Conservation (phyloP, 257 asterid species). For the Paulownia fortunei region DNA sequence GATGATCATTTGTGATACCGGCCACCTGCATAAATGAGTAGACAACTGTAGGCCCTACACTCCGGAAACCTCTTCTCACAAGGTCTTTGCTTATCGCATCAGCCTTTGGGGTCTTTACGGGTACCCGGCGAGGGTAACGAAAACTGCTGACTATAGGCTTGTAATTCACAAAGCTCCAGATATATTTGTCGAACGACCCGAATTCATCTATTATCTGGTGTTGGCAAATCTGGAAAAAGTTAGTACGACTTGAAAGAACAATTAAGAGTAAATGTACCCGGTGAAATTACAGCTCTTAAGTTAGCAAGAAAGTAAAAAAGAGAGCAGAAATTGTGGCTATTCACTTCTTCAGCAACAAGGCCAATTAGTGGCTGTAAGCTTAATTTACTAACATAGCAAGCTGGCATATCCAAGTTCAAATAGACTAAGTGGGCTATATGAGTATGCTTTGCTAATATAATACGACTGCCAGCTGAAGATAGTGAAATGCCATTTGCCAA, state of each 20-base stretch:
- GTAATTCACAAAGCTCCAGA: slow-evolving; percentile 54
- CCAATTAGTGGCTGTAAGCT: neutral
- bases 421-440: neutral
- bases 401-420: neutral
- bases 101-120: slow-evolving; percentile 54
- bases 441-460: neutral
- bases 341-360: neutral
- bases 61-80: slow-evolving; percentile 43
- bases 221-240: slow-evolving; percentile 20
- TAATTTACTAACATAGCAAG: neutral
- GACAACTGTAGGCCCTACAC: slow-evolving; percentile 51
- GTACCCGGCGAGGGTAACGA: slow-evolving; percentile 48
- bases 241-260: slow-evolving; percentile 15
- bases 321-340: neutral
- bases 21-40: slow-evolving; percentile 63
- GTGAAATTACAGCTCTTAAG: no score
- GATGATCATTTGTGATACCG: slow-evolving; percentile 56
- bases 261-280: neutral
- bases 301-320: no score
- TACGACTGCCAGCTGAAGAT: neutral
- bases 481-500: neutral
- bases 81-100: slow-evolving; percentile 55
- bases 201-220: slow-evolving; percentile 46
- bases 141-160: slow-evolving; percentile 43
- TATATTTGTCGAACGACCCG: slow-evolving; percentile 53